Base-by-base conservation (phyloP, 768 basidiomycete genomes). In the Mycena vulgaris region DNA sequence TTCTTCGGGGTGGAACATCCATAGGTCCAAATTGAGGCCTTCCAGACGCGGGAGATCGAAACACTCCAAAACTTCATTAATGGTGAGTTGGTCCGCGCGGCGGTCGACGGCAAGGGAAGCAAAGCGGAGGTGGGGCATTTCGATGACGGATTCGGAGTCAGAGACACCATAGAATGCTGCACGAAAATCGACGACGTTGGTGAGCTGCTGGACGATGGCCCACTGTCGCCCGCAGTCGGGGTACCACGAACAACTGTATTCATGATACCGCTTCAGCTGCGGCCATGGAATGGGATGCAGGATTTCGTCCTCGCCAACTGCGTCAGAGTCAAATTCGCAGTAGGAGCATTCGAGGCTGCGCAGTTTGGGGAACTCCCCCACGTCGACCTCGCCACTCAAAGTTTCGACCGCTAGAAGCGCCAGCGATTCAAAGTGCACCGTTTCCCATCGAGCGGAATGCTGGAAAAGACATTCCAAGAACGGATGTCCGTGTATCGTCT, bases 281-380 rank as follows among this genome's bases (percentile, higher is more conserved):
- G 56, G 3, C 56, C 45, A 59, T 19, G 65, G 65, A 11, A 66
- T 66, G 19, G 64, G 27, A n/a, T 59, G 14, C 28, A 51, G 21
- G 11, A 1, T 5, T 19, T 25, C 47, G 2, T n/a, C 27, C 0
- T 1, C n/a, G n/a, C n/a, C 2, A 17, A 35, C 31, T 6, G 40
- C 33, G 25, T 48, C 23, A 6, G n/a, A 35, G 21, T 39, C 21
- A 27, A 58, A 40, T 11, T 19, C 2, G 35, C 45, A 35, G 40
- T 23, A 19, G 2, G n/a, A 48, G 25, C 30, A 42, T 21, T 13
- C 45, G 45, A 66, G n/a, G n/a, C n/a, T n/a, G n/a, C n/a, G n/a
- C n/a, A n/a, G n/a, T n/a, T n/a, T n/a, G 64, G n/a, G n/a, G n/a
- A n/a, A n/a, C n/a, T n/a, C n/a, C n/a, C n/a, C n/a, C n/a, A n/a